Base-by-base conservation (phyloP, 176 grass and related monocot genomes). In the Oryza meyeriana region DNA sequence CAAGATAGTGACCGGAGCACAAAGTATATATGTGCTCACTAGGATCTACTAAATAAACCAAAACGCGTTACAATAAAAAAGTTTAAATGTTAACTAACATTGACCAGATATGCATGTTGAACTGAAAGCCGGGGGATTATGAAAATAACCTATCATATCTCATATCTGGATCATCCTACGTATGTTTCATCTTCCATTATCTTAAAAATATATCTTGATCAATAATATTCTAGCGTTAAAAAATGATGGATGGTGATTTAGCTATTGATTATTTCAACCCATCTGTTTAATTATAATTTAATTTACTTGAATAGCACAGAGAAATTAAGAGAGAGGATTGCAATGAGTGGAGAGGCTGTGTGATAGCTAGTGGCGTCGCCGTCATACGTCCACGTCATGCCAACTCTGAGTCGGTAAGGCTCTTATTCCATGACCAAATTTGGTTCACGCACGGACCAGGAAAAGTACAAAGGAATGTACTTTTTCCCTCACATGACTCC, bases 401-500 rank as follows among this genome's bases (percentile, higher is more conserved):
- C 68, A 76, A 64, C 55, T 42, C 24, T 18, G 3, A 71, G 30
- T 20, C 22, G 8, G 45, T 45, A 69, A 32, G 24, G 50, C 50
- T 64, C 40, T 73, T 72, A 45, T 74, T 66, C 27, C 45, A 24
- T 11, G 71, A 67, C 68, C 68, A 73, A 66, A 88, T 58, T 10
- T 44, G 68, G 69, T 35, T 71, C 48, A 42, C 75, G 58, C 42
- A 32, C 38, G 26, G 25, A 14, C 20, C 44, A 42, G 81, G 6
- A 84, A 84, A 62, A 68, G 75, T 88, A 84, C 86, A 79, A 88
- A 79, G 68, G 69, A 88, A 79, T 79, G 86, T 75, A 79, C 86
- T 79, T 88, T 88, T 66, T 79, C 16, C 61, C 26, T 88, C 86
- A 88, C 81, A 84, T 88, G 86, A 84, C 16, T 42, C 28, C 28